Percentiles rank a stretch among this genome's conserved stretches.
phyloP scores from a whole-genome alignment of 192 early-diverging fungal genomes.

The Oehlia diaphana region DNA sequence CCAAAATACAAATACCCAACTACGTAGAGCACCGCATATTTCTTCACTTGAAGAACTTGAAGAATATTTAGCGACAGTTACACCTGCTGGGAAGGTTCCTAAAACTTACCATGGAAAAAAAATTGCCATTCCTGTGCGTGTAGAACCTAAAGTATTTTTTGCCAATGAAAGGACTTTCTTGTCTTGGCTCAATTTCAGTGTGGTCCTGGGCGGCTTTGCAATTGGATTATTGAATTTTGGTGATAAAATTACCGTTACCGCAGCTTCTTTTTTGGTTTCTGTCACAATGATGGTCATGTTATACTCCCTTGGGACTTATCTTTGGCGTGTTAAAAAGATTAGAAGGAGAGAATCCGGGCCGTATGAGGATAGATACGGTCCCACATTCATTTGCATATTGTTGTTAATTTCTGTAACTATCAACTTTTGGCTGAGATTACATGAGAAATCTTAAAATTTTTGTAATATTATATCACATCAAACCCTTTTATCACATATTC shows the following conservation, averaged over 20 bases:
- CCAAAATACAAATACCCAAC: background rate
- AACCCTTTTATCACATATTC: too few relatives aligned
- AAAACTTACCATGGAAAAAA: constrained; percentile 45
- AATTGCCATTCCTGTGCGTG: constrained; percentile 63
- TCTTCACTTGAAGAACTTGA: constrained; percentile 19
- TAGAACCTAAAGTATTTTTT: constrained; percentile 90
- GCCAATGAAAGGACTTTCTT: constrained; percentile 94
- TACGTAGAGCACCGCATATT: constrained; percentile 23
- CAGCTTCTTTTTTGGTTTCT: constrained; percentile 66
- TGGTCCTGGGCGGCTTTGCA: constrained; percentile 68
- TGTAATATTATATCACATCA: background rate
- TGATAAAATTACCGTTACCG: constrained; percentile 67
- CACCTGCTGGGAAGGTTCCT: constrained; percentile 32
- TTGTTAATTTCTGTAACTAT: constrained; percentile 64
- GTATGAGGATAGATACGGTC: constrained; percentile 78
- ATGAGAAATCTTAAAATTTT: constrained; percentile 9
- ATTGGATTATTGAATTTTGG: constrained; percentile 81
- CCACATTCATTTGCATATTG: constrained; percentile 68
- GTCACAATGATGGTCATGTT: constrained; percentile 78
- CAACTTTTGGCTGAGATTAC: constrained; percentile 72
- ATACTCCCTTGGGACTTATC: constrained; percentile 75
- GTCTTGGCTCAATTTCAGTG: constrained; percentile 82
- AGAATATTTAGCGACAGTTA: constrained; percentile 11
- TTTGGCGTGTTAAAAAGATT: constrained; percentile 79
- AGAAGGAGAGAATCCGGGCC: constrained; percentile 72